A percentile compares a stretch with the other conserved stretches of the same genome.
Evolutionary conservation across 208 protist genomes (phyloP).

Genomic region (Wallacemonas sp.): DNA sequence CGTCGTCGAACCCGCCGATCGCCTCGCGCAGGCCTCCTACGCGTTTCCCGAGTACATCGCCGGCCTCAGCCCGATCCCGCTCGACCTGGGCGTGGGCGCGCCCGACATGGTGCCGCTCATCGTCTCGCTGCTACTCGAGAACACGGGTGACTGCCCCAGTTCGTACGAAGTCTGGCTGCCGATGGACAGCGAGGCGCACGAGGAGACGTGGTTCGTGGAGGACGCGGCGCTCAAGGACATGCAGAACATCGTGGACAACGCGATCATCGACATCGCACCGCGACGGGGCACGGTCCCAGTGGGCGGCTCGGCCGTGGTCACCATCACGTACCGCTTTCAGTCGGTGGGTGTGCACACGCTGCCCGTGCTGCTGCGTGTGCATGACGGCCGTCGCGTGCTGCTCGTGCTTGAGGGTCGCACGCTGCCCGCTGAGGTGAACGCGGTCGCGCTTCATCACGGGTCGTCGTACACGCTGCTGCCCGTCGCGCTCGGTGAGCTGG

Average conservation of each 20-base stretch:
- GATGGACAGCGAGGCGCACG: conserved; percentile 79
- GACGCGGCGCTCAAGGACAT: conserved; percentile 73
- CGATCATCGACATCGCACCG: conserved; percentile 71
- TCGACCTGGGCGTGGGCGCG: conserved; percentile 78
- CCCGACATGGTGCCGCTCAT: conserved; percentile 26
- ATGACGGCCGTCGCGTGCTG: conserved; percentile 69
- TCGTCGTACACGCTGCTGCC: conserved; percentile 65
- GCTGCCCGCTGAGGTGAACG: conserved; percentile 44
- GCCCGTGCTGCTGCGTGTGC: conserved; percentile 78
- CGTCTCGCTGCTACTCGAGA: conserved; percentile 67
- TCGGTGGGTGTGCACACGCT: conserved; percentile 74
- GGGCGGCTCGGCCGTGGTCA: conserved; percentile 50
- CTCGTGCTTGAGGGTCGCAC: conserved; percentile 88
- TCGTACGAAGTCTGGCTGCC: conserved; percentile 82
- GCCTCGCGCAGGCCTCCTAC: conserved; percentile 44
- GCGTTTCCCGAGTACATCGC: conserved; percentile 81
- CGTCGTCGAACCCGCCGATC: conserved; percentile 44
- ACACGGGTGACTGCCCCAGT: conserved; percentile 70
- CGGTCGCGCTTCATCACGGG: conserved; percentile 66
- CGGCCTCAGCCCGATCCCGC: conserved; percentile 63
- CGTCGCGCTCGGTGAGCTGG: conserved; percentile 86
- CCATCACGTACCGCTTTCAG: conserved; percentile 66
- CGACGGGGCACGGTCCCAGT: conserved; percentile 58
- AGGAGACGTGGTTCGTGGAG: conserved; percentile 86
- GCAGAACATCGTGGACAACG: conserved; percentile 65